A percentile compares a stretch with the other conserved stretches of the same genome.
Evolutionary conservation across 2,329 filamentous ascomycete species (phyloP).

Genomic region (Scedosporium dehoogii): DNA sequence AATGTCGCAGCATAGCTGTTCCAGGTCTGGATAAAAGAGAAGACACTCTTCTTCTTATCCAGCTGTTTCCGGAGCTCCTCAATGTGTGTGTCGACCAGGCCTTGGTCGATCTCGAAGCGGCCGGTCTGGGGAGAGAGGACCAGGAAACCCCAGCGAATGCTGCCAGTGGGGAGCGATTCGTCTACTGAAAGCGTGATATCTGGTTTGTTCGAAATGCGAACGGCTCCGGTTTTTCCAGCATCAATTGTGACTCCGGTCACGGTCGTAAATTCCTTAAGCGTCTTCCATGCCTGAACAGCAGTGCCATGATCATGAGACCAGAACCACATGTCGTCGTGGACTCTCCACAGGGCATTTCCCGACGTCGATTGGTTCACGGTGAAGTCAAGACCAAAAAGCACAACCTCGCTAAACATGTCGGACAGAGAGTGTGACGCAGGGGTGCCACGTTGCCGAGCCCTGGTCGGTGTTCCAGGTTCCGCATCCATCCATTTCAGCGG

Average conservation of each 20-base stretch:
- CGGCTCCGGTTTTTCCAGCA: conserved; percentile 35
- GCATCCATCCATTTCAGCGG: conserved; percentile 50
- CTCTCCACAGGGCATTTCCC: conserved; percentile 46
- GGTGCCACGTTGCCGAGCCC: conserved; percentile 43
- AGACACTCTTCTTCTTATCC: conserved; percentile 38
- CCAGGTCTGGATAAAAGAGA: conserved; percentile 37
- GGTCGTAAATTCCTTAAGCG: conserved; percentile 42
- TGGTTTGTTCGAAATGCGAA: conserved; percentile 25
- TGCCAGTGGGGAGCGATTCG: conserved; percentile 31
- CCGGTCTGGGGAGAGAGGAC: conserved; percentile 40
- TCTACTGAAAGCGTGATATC: conserved; percentile 15
- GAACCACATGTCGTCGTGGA: conserved; percentile 60
- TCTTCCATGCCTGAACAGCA: conserved; percentile 48
- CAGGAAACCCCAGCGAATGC: conserved; percentile 46
- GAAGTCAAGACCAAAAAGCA: conserved; percentile 57
- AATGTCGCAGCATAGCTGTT: conserved; percentile 42
- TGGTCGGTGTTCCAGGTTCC: conserved; percentile 29
- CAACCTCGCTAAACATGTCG: conserved; percentile 47
- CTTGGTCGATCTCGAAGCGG: conserved; percentile 49
- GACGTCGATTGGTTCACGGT: conserved; percentile 48
- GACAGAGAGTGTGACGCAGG: conserved; percentile 51
- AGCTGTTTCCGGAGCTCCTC: conserved; percentile 50
- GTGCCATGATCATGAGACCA: conserved; percentile 44
- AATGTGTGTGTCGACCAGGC: conserved; percentile 49
- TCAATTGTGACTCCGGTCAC: conserved; percentile 51